Evolutionary conservation across 345 rosid species (phyloP).

Genomic region (Syzygium jambos): DNA sequence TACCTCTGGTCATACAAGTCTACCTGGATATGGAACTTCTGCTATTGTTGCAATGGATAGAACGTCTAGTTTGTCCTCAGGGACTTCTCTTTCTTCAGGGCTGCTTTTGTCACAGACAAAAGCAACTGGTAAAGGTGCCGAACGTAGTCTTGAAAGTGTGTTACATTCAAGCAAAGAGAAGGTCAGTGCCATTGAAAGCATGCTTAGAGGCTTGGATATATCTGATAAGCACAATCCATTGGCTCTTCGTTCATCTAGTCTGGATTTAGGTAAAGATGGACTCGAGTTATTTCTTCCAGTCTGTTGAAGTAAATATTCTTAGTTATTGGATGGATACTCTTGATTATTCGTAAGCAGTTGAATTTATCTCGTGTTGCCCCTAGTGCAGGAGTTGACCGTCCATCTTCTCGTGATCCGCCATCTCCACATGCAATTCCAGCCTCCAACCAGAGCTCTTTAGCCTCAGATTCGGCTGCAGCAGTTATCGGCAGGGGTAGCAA

Average conservation of each 20-base stretch:
- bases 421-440: constrained; percentile 71
- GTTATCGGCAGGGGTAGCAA: constrained; percentile 40
- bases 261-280: constrained; percentile 83
- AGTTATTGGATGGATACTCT: neutral
- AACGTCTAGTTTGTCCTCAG: constrained; percentile 66
- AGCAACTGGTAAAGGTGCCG: constrained; percentile 58
- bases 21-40: constrained; percentile 94
- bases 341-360: constrained; percentile 43
- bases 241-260: constrained; percentile 50
- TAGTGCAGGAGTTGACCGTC: constrained; percentile 99
- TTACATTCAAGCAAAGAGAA: constrained; percentile 97
- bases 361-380: constrained; percentile 43
- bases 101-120: constrained; percentile 68
- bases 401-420: constrained; percentile 97
- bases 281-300: neutral
- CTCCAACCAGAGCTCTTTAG: constrained; percentile 43
- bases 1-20: constrained; percentile 39
- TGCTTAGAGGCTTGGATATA: constrained; percentile 92
- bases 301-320: neutral
- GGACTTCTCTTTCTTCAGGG: constrained; percentile 73
- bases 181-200: constrained; percentile 97
- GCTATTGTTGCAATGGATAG: constrained; percentile 97
- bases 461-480: constrained; percentile 45
- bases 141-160: constrained; percentile 93
- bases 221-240: constrained; percentile 55